Base-by-base conservation (phyloP, 768 basidiomycete genomes). In the Lactarius tabidus region DNA sequence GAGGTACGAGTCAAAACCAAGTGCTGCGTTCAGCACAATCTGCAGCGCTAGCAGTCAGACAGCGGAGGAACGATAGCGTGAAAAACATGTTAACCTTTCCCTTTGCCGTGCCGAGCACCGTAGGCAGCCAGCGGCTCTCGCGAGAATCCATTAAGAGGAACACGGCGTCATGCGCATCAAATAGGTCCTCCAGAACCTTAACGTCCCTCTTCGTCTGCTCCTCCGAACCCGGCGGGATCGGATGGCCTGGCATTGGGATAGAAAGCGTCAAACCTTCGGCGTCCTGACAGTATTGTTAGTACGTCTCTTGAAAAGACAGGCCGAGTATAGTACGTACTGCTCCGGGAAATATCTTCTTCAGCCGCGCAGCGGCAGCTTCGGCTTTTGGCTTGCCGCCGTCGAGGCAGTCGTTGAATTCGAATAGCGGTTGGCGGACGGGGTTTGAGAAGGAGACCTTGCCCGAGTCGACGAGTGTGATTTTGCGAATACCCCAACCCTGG, bases 181-280 rank as follows among this genome's bases (percentile, higher is more conserved):
- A 82, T 18, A 98, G 82, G 29, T 80, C 74, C 71, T 95, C 93
- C 10, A 99, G 82, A 70, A 80, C 79, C 36, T 77, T 76, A 0
- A 98, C 86, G 68, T 93, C 88, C n/a, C 80, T 79, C 72, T 84
- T 81, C 0, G 84, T 80, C 70, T 87, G 83, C 2, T 80, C 81
- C 6, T 87, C 73, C 0, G 80, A 81, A 0, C 78, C 76, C 1
- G 80, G 79, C 18, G 93, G 85, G 62, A 98, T 82, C 0, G 95
- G 96, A 72, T 99, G 97, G 0, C 97, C 97, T 0, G 97, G 97
- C 95, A 99, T 98, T 9, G 96, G 96, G 69, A 98, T 89, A 10
- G 88, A 84, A 2, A 98, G 79, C 12, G 82, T 81, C 68, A 91
- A 79, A 0, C 94, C 95, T 0, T 81, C 82, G 0, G 95, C 88